Evolutionary conservation across 805 yeast genomes (phyloP), one percentile per base, ranked within the genome.

Genomic region (Cyberlindnera maritima): DNA sequence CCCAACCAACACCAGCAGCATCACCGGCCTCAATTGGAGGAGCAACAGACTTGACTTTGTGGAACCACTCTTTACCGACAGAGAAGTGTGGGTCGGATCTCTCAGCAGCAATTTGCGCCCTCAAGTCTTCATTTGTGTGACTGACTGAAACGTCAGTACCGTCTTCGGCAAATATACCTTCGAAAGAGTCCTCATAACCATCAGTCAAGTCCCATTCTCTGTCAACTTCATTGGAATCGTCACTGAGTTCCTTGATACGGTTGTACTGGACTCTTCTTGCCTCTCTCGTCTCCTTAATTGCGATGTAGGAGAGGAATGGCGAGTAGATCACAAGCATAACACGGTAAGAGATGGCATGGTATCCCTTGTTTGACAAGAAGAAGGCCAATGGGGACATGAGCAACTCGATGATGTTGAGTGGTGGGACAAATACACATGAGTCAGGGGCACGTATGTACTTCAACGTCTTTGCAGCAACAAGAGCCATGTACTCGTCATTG

Each of bases 361-460:
- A 56, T 29, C 44, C 34, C 42, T 55, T 54, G 42, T 59, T 53
- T 70, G 49, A 63, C 70, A 64, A 63, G 69, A 71, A 37, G 44
- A 72, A 57, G 45, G 74, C 74, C 14, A 76, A 18, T 25, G 80
- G 81, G 25, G 75, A 61, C 4, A 81, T 56, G 8, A 78, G 39
- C 1, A 83, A 41, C 64, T 89, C 96, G 44, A 89, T 66, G 55
- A 89, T 63, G 62, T 89, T 89, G 53, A 88, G 74, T 4, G 96
- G 96, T 4, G 96, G 92, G 21, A 88, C 90, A 62, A 80, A 89
- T 35, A 88, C 85, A 59, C 85, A 81, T 48, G 81, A 83, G 67
- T 89, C 96, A 0, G 96, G 96, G 0, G 96, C 96, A 56, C 96
- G 75, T 44, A 88, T 81, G 62, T 85, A 89, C 51, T 91, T 75